phyloP scores from a whole-genome alignment of 768 basidiomycete species.

The Tylopilus plumbeoviolaceoides region DNA sequence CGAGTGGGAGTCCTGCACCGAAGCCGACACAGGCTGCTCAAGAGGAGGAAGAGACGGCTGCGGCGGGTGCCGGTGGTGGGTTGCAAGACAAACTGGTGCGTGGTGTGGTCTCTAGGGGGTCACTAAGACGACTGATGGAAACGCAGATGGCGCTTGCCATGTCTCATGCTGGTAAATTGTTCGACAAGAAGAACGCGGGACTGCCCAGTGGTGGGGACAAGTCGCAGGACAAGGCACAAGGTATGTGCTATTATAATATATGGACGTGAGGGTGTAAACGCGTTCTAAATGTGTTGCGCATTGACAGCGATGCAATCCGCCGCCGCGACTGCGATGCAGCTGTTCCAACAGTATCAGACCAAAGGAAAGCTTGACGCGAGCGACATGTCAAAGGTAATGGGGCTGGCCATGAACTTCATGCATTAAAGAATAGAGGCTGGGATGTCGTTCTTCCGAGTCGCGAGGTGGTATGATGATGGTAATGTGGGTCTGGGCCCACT shows the following conservation, averaged over 20 bases:
- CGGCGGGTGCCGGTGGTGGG: slow-evolving; percentile 20
- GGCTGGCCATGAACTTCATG: slow-evolving; percentile 19
- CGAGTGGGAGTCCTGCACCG: background rate
- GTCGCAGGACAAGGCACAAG: slow-evolving; percentile 25
- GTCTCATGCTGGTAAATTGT: slow-evolving; percentile 30
- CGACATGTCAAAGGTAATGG: slow-evolving; percentile 28
- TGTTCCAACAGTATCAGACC: slow-evolving; percentile 22
- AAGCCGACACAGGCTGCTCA: background rate
- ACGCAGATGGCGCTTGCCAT: slow-evolving; percentile 28
- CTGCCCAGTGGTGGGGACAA: slow-evolving; percentile 8
- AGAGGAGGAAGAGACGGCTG: slow-evolving; percentile 8
- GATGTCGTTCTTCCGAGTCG: too few species aligned
- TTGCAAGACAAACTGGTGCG: slow-evolving; percentile 30
- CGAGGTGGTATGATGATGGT: too few species aligned
- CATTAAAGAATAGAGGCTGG: background rate
- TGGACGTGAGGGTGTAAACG: background rate
- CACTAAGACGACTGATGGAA: background rate
- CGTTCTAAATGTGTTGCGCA: background rate
- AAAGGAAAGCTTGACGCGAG: slow-evolving; percentile 26
- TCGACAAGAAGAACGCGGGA: slow-evolving; percentile 30
- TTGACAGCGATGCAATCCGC: slow-evolving; percentile 30
- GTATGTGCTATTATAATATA: slow-evolving; percentile 4
- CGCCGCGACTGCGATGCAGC: slow-evolving; percentile 28
- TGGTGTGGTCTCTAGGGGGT: background rate
- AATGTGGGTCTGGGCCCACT: too few species aligned